phyloP scores from a whole-genome alignment of 2,329 filamentous ascomycete genomes.

The Penicillium vulpinum region DNA sequence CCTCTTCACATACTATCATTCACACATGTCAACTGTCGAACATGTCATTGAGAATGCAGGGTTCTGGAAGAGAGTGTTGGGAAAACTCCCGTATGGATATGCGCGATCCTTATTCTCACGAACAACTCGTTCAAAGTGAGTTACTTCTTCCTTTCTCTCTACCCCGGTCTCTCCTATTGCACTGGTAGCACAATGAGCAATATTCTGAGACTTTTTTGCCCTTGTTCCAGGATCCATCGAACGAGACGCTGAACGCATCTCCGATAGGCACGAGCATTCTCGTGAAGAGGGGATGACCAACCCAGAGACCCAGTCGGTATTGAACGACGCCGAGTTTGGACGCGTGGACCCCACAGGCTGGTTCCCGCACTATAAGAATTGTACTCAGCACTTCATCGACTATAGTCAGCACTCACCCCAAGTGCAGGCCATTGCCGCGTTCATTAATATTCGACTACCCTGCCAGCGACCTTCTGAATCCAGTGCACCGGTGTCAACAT shows the following conservation, averaged over 20 bases:
- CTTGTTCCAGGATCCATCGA: constrained; percentile 26
- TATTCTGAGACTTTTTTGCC: constrained; percentile 47
- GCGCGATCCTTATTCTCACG: constrained; percentile 29
- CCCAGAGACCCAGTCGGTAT: constrained; percentile 12
- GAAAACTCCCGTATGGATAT: constrained; percentile 32
- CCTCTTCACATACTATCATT: not conserved
- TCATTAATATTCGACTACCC: constrained; percentile 88
- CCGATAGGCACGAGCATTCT: constrained; percentile 24
- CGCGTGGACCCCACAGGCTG: constrained; percentile 73
- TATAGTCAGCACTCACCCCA: constrained; percentile 75
- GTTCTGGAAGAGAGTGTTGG: constrained; percentile 34
- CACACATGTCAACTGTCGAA: constrained; percentile 25
- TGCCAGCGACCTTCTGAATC: constrained; percentile 65
- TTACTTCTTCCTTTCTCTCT: not conserved
- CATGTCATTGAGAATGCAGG: constrained; percentile 34
- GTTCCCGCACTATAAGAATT: constrained; percentile 85
- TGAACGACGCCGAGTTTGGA: constrained; percentile 36
- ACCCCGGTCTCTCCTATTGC: constrained; percentile 16
- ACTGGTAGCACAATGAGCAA: constrained; percentile 62
- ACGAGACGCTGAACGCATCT: constrained; percentile 31
- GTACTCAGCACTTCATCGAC: constrained; percentile 84
- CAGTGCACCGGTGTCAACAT: constrained; percentile 29
- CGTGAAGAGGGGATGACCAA: constrained; percentile 15
- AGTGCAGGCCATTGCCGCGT: constrained; percentile 83
- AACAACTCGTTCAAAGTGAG: constrained; percentile 31